A percentile compares a stretch with the other conserved stretches of the same genome.
These are phyloP conservation scores for Canavalia gladiata DNA, from an alignment of 306 rosid genomes.

Conservation along the genomic window DNA sequence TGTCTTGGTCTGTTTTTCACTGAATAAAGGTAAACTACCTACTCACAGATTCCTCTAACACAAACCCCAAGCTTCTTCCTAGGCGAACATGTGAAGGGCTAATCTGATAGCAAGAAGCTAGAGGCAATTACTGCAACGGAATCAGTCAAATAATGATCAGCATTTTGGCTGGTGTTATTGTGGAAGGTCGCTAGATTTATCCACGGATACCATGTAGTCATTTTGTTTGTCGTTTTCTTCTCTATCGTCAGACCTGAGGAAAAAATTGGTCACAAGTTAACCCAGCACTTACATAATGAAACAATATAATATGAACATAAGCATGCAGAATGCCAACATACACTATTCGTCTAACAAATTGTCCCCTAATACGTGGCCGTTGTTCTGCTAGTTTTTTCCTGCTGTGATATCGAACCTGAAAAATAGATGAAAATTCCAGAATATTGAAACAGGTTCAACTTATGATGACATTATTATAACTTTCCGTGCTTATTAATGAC, in stretches of 20 bases:
- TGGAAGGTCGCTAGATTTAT: conserved; percentile 47
- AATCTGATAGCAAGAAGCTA: conserved; percentile 37
- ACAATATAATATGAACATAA: conserved; percentile 28
- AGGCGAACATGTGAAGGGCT: conserved; percentile 26
- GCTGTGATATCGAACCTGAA: conserved; percentile 79
- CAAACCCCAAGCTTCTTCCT: conserved; percentile 34
- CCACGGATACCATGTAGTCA: conserved; percentile 50
- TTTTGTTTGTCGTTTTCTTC: conserved; percentile 51
- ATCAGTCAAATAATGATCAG: conserved; percentile 45
- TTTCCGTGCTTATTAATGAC: neutral
- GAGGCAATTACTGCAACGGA: conserved; percentile 45
- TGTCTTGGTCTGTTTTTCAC: conserved; percentile 27
- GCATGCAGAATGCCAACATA: conserved; percentile 45
- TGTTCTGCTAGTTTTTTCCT: conserved; percentile 76
- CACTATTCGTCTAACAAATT: conserved; percentile 64
- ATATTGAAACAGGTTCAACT: conserved; percentile 31
- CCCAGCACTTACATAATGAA: conserved; percentile 10
- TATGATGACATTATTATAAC: conserved; percentile 10
- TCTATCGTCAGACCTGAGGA: conserved; percentile 54
- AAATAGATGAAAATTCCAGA: conserved; percentile 24
- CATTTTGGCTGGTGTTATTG: conserved; percentile 47
- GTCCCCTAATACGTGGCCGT: conserved; percentile 78
- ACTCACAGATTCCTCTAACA: conserved; percentile 42
- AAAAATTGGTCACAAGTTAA: conserved; percentile 24
- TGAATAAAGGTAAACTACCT: conserved; percentile 20